Evolutionary conservation across 768 basidiomycete genomes (phyloP).

Genomic region (Lentinula edodes): DNA sequence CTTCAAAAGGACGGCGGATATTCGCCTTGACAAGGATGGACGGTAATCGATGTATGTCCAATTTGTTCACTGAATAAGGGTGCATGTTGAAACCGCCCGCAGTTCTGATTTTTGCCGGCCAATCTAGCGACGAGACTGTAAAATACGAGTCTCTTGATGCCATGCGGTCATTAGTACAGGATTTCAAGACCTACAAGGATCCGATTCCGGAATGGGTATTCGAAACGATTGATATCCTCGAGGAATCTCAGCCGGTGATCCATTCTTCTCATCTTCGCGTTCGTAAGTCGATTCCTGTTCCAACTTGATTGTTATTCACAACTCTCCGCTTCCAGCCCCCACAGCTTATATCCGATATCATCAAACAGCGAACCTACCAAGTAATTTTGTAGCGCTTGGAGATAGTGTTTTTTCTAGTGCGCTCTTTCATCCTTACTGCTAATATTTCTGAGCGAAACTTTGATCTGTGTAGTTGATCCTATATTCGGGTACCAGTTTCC

Average conservation of each 20-base stretch:
- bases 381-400: conserved; percentile 14
- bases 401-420: conserved; percentile 7
- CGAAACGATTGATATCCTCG: conserved; percentile 11
- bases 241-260: not conserved
- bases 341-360: conserved; percentile 14
- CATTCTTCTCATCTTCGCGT: not conserved
- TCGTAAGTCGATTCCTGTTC: not conserved
- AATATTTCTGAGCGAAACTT: not conserved
- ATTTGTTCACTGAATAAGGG: not conserved
- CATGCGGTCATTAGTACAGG: conserved; percentile 11
- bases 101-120: not conserved
- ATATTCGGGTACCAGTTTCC: conserved; percentile 10
- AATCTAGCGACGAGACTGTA: not conserved
- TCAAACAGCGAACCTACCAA: conserved; percentile 7
- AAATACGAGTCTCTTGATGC: conserved; percentile 10
- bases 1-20: conserved; percentile 4
- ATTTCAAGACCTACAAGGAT: not conserved
- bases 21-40: not conserved
- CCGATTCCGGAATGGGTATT: conserved; percentile 13
- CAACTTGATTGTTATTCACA: not conserved
- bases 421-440: not conserved
- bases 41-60: not conserved
- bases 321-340: conserved; percentile 7
- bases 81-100: conserved; percentile 6
- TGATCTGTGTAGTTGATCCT: conserved; percentile 9